Percentiles rank a stretch among this genome's conserved stretches.
These are phyloP conservation scores for Picea abies DNA, from an alignment of 83 land plant species.

Conservation along the genomic window DNA sequence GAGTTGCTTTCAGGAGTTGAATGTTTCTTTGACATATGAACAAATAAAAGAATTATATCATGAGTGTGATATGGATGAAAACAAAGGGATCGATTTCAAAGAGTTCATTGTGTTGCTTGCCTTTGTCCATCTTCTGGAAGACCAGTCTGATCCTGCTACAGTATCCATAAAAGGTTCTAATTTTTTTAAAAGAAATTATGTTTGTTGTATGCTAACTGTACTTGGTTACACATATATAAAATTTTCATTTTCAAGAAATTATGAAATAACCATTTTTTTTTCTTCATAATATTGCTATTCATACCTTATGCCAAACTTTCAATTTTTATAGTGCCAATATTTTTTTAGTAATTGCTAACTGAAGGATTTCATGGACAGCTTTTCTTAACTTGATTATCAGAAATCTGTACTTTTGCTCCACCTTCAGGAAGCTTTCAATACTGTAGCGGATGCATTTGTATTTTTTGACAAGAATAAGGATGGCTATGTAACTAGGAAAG, in stretches of 20 bases:
- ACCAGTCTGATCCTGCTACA: constrained; percentile 7
- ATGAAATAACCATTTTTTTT: no score
- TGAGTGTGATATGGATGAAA: constrained; percentile 70
- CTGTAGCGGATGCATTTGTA: constrained; percentile 51
- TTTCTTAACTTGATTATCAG: constrained; percentile 26
- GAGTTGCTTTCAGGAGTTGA: constrained; percentile 55
- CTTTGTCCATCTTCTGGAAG: constrained; percentile 67
- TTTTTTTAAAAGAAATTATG: not conserved
- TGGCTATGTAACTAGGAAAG: constrained; percentile 61
- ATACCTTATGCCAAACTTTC: no score
- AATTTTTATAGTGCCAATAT: no score
- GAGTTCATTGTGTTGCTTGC: constrained; percentile 81
- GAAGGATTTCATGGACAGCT: not conserved
- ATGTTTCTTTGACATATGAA: constrained; percentile 46
- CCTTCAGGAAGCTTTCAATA: constrained; percentile 46
- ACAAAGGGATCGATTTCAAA: constrained; percentile 67
- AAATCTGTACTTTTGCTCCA: constrained; percentile 37
- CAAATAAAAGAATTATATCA: constrained; percentile 63
- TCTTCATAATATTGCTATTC: no score
- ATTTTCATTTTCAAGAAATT: no score
- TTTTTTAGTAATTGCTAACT: no score
- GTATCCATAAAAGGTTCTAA: constrained; percentile 3
- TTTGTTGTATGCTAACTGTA: not conserved
- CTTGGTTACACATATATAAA: no score
- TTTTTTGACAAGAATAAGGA: constrained; percentile 68